These are phyloP conservation scores for Xanthoparmelia taractica DNA, from an alignment of 495 filamentous ascomycete species.

Conservation along the genomic window DNA sequence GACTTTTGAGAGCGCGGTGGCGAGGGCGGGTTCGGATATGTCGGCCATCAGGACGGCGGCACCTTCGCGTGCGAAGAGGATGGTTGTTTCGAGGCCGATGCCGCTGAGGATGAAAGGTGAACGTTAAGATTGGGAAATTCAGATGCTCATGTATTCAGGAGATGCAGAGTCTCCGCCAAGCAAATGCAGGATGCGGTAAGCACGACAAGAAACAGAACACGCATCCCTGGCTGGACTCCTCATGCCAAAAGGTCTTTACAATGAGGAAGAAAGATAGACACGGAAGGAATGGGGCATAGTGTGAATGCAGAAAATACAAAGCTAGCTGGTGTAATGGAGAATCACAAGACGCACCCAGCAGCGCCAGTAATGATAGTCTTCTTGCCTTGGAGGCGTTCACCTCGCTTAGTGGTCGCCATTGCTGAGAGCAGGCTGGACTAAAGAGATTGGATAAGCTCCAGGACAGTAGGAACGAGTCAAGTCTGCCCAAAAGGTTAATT, in stretches of 20 bases:
- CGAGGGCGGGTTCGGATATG: constrained; percentile 64
- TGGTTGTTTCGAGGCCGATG: constrained; percentile 89
- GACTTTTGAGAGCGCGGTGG: constrained; percentile 59
- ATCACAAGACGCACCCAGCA: constrained; percentile 58
- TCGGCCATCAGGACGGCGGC: constrained; percentile 82
- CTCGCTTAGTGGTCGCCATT: constrained; percentile 18
- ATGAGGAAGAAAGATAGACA: background rate
- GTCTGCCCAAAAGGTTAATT: background rate
- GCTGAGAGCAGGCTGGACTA: background rate
- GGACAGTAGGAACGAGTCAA: background rate
- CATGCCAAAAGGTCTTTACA: background rate
- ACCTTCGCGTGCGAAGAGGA: constrained; percentile 87
- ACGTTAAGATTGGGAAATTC: background rate
- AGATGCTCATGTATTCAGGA: background rate
- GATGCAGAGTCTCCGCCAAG: too few relatives aligned
- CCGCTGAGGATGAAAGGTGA: constrained; percentile 46
- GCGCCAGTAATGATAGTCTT: constrained; percentile 92
- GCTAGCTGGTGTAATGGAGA: background rate
- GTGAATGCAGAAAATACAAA: background rate
- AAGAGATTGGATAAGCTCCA: background rate
- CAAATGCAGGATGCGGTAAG: background rate
- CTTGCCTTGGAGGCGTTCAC: constrained; percentile 73
- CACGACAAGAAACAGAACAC: background rate
- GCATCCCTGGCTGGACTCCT: background rate
- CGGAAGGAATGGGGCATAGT: background rate